These are phyloP conservation scores for Leishmania aethiopica DNA, from an alignment of 208 protist species.

Conservation along the genomic window DNA sequence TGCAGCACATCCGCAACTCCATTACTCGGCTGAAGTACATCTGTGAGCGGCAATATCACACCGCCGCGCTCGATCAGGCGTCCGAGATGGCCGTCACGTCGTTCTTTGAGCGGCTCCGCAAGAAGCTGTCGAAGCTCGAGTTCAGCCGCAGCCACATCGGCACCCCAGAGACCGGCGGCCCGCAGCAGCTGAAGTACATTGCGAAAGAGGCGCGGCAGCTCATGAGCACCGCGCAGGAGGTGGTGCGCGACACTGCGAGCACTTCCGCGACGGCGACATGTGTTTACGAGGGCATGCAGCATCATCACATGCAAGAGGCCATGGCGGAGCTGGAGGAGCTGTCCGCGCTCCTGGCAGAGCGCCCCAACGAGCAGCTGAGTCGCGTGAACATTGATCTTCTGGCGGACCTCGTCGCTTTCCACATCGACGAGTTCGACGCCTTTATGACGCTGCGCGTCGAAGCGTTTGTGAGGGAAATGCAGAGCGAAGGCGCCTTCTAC, in stretches of 20 bases:
- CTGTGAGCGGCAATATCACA: conserved; percentile 77
- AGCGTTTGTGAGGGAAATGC: conserved; percentile 72
- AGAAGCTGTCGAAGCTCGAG: conserved; percentile 53
- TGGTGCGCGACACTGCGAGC: conserved; percentile 21
- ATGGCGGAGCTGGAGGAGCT: conserved; percentile 68
- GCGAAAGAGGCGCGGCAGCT: conserved; percentile 44
- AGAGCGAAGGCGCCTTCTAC: conserved; percentile 71
- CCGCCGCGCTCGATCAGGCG: conserved; percentile 59
- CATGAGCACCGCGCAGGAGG: conserved; percentile 21
- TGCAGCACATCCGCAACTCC: conserved; percentile 76
- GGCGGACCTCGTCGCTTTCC: conserved; percentile 70
- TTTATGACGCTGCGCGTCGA: conserved; percentile 68
- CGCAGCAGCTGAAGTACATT: conserved; percentile 62
- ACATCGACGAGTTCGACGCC: conserved; percentile 85
- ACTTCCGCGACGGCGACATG: conserved; percentile 36
- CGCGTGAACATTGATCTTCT: conserved; percentile 75
- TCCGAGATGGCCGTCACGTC: conserved; percentile 43
- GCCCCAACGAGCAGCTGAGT: conserved; percentile 50
- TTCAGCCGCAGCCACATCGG: conserved; percentile 60
- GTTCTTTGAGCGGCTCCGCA: conserved; percentile 63
- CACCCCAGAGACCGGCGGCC: conserved; percentile 43
- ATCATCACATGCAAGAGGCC: conserved; percentile 68
- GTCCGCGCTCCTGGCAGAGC: conserved; percentile 43
- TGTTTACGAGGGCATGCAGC: conserved; percentile 74
- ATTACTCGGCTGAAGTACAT: conserved; percentile 78